phyloP scores from a whole-genome alignment of 2,329 filamentous ascomycete species.

The Rugonectria rugulosa region DNA sequence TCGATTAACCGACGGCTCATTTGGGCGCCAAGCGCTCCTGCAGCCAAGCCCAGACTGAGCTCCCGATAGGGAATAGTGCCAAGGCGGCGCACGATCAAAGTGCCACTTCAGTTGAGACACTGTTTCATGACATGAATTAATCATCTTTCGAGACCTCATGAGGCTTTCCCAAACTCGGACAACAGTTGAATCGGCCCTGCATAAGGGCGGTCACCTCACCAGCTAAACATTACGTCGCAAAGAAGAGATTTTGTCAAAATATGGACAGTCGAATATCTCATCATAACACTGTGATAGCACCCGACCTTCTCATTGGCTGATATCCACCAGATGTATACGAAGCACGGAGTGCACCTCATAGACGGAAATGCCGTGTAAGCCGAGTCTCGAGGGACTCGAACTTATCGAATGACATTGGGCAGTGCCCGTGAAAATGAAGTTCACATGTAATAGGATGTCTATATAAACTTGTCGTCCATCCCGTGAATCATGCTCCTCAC shows the following conservation, averaged over 20 bases:
- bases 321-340: background rate
- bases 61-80: slow-evolving; percentile 13
- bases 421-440: no score
- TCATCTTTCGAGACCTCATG: background rate
- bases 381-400: no score
- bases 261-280: no score
- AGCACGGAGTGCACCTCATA: background rate
- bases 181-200: background rate
- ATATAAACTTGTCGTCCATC: background rate
- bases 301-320: background rate
- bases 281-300: background rate
- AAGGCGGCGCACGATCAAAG: background rate
- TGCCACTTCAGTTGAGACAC: background rate
- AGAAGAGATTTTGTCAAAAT: no score
- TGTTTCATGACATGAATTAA: background rate
- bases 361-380: no score
- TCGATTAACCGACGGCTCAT: background rate
- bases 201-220: no score
- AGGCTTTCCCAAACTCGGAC: background rate
- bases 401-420: no score
- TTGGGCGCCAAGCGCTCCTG: background rate
- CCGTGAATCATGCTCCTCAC: no score
- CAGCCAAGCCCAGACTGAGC: slow-evolving; percentile 18
- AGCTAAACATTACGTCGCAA: no score
- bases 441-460: no score